Evolutionary conservation across 495 filamentous ascomycete genomes (phyloP), one percentile per base, ranked within the genome.

Genomic region (Penicillium pulvis): DNA sequence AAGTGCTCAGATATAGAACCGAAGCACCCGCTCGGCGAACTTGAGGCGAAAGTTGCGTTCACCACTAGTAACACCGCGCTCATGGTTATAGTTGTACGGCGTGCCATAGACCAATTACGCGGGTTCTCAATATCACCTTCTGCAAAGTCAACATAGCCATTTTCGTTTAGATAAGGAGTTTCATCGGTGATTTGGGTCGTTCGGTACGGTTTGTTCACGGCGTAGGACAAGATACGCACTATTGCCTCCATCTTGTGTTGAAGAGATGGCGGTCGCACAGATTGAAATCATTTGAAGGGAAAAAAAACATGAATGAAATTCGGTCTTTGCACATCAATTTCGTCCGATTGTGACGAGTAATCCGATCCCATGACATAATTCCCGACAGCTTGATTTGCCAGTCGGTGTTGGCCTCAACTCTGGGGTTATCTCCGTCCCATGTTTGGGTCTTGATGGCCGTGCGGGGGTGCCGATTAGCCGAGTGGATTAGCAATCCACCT

Each of bases 1-100:
- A 84, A 76, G 26, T 77, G 64, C 54, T 80, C 30, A 5, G 73
- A 65, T 45, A 83, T 80, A 35, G 71, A 71, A 7, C 45, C 52
- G 39, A 83, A 72, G 57, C 76, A 79, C 17, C 79, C 80, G 47
- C 79, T 81, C 4, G 76, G 73, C 4, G 78, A 70, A 17, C 79
- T 81, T 3, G 79, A 82, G 12, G 81, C 75, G 55, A 83, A 83
- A 11, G 81, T 82, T 11, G 78, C 79, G 62, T 83, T 84, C 53
- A 81, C 70, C 39, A 84, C 78, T 7, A 77, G 70, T 10, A 81
- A 48, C 33, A 83, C 72, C 23, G 73, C 62, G 33, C 74, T 63
- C 44, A 78, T 56, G 0, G 81, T 82, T 60, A 83, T 71, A 44
- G 72, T 76, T 53, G 67, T 72, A 49, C 79, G 72, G 17, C 74